Percentiles rank a stretch among this genome's conserved stretches.
phyloP scores from a whole-genome alignment of 352 stramenopile genomes.

The Pythium insidiosum region DNA sequence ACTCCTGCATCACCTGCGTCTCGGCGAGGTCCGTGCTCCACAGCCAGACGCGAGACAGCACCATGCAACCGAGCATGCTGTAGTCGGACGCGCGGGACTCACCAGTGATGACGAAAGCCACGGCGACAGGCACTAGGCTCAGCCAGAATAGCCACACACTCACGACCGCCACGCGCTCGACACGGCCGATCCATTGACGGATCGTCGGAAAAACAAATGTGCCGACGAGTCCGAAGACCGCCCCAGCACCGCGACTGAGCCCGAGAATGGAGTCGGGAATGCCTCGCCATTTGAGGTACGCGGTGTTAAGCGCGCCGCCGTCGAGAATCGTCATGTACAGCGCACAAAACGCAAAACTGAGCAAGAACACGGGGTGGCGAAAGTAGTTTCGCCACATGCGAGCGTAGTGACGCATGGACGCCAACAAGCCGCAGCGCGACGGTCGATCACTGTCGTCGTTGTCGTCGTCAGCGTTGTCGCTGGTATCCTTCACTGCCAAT shows the following conservation, averaged over 20 bases:
- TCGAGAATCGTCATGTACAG: conserved; percentile 19
- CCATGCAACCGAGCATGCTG: conserved; percentile 13
- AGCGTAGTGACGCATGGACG: conserved; percentile 4
- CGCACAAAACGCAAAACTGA: conserved; percentile 16
- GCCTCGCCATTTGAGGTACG: conserved; percentile 18
- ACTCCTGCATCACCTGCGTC: conserved; percentile 21
- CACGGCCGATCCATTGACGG: conserved; percentile 6
- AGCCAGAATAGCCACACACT: conserved; percentile 18
- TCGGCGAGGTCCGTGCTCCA: conserved; percentile 17
- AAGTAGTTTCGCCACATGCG: conserved; percentile 13
- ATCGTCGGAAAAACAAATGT: conserved; percentile 15
- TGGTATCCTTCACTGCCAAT: conserved; percentile 21
- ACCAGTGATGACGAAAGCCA: conserved; percentile 8
- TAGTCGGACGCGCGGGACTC: conserved; percentile 16
- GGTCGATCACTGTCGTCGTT: conserved; percentile 1
- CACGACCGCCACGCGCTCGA: conserved; percentile 12
- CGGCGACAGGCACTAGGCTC: conserved; percentile 7
- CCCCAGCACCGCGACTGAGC: conserved; percentile 9
- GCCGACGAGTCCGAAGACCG: conserved; percentile 10
- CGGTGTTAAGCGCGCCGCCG: conserved; percentile 14
- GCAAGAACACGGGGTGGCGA: conserved; percentile 12
- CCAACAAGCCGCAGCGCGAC: neutral
- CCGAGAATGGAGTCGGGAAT: conserved; percentile 15
- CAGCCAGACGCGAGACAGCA: conserved; percentile 12
- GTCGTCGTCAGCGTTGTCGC: conserved; percentile 10